Evolutionary conservation across 1,284 basidiomycete genomes (phyloP), one percentile per base, ranked within the genome.

Genomic region (Mycena citricolor): DNA sequence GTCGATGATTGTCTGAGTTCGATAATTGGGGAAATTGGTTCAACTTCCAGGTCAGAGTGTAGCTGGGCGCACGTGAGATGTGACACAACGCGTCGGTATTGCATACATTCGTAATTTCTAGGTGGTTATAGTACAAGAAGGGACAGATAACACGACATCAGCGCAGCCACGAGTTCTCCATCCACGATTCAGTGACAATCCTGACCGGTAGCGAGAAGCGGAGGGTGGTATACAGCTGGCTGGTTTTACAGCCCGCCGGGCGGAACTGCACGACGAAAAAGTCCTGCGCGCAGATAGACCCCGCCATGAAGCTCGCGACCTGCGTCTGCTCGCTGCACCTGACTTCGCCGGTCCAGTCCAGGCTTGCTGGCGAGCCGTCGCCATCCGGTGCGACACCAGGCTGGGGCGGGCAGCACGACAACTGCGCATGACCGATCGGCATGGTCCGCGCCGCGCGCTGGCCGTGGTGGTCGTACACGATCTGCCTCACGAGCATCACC

Each of bases 131-230:
- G n/a, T n/a, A n/a, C n/a, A n/a, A n/a, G n/a, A n/a, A n/a, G n/a
- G n/a, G n/a, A n/a, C n/a, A n/a, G n/a, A n/a, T n/a, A n/a, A n/a
- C n/a, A n/a, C n/a, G n/a, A n/a, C n/a, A n/a, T n/a, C n/a, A n/a
- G n/a, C n/a, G n/a, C n/a, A n/a, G n/a, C n/a, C n/a, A n/a, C n/a
- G n/a, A n/a, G n/a, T n/a, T n/a, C n/a, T 47, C 44, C 11, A 35
- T 16, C 42, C 39, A 52, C 22, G 45, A 52, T 14, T 52, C 42
- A 12, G 42, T 48, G 4, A 48, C 50, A 10, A 52, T 42, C 37
- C 38, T 42, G 31, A 52, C 44, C 23, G 46, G 42, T 30, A 48
- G 50, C 39, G 42, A 45, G 17, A 26, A 19, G 8, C 43, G 30
- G 4, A 46, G 24, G 8, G 34, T 43, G 8, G 16, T 13, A 17